Conservation (phyloP, 2,329 filamentous ascomycete genomes). For the Botrytis elliptica region DNA sequence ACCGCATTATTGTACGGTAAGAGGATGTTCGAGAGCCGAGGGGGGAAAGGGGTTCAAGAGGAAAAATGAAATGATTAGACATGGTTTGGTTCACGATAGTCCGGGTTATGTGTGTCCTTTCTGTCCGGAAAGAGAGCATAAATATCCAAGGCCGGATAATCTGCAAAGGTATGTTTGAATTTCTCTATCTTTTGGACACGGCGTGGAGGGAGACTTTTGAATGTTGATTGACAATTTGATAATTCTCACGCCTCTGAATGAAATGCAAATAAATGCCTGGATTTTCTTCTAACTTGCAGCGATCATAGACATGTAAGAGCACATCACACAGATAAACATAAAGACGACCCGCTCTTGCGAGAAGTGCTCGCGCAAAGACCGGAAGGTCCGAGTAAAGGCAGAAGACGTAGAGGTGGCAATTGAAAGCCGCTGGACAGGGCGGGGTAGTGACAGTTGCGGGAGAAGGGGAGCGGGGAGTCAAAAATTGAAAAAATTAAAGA, state of each 20-base stretch:
- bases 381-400: slow-evolving; percentile 78
- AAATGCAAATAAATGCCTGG: background rate
- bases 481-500: background rate
- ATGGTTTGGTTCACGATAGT: slow-evolving; percentile 87
- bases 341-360: slow-evolving; percentile 77
- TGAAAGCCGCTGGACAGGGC: background rate
- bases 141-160: slow-evolving; percentile 93
- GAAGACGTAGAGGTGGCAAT: slow-evolving; percentile 56
- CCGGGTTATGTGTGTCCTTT: slow-evolving; percentile 96
- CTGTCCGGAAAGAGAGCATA: slow-evolving; percentile 89
- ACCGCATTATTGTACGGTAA: slow-evolving; percentile 65
- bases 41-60: slow-evolving; percentile 68
- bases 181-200: too few species aligned
- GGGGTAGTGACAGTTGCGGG: background rate
- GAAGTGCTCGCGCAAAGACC: slow-evolving; percentile 83
- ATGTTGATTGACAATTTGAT: background rate
- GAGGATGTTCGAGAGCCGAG: slow-evolving; percentile 60
- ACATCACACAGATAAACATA: slow-evolving; percentile 86
- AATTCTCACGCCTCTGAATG: background rate
- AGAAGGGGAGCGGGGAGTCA: background rate
- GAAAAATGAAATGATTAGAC: slow-evolving; percentile 72
- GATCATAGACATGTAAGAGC: slow-evolving; percentile 77
- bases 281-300: background rate
- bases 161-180: slow-evolving; percentile 70
- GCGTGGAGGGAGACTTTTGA: background rate